phyloP scores from a whole-genome alignment of 2,329 filamentous ascomycete genomes.

The Dactylellina parvicollis region DNA sequence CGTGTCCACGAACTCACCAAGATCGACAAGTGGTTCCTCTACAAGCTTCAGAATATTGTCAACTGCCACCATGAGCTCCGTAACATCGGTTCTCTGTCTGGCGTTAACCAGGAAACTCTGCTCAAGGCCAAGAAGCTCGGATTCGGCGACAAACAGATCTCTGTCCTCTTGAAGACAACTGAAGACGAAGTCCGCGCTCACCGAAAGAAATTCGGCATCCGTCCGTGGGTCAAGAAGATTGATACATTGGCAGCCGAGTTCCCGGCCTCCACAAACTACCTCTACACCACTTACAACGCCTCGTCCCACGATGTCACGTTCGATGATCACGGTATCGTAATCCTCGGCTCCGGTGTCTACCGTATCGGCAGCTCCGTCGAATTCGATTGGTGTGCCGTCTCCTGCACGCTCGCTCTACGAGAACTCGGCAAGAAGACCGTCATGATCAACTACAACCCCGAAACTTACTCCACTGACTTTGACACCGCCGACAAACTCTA shows the following conservation, averaged over 20 bases:
- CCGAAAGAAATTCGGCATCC: slow-evolving; percentile 86
- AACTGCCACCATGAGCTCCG: slow-evolving; percentile 87
- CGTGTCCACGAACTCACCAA: slow-evolving; percentile 92
- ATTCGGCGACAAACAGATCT: slow-evolving; percentile 97
- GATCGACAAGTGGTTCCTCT: slow-evolving; percentile 99
- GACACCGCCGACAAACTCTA: slow-evolving; percentile 91
- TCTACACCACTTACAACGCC: slow-evolving; percentile 98
- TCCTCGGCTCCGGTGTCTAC: slow-evolving; percentile 95
- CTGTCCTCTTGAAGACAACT: slow-evolving; percentile 80
- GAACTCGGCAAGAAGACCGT: slow-evolving; percentile 95
- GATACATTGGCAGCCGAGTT: slow-evolving; percentile 97
- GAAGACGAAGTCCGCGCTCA: slow-evolving; percentile 90
- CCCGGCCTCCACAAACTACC: slow-evolving; percentile 92
- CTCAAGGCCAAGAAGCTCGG: slow-evolving; percentile 95
- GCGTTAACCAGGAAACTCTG: slow-evolving; percentile 86
- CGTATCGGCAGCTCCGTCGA: slow-evolving; percentile 97
- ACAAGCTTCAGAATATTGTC: slow-evolving; percentile 98
- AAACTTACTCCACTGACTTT: slow-evolving; percentile 84
- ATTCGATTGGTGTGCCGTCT: slow-evolving; percentile 98
- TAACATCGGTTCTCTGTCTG: slow-evolving; percentile 81
- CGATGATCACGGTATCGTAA: slow-evolving; percentile 87
- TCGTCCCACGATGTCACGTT: slow-evolving; percentile 92
- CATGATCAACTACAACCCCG: slow-evolving; percentile 93
- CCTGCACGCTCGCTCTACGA: slow-evolving; percentile 82
- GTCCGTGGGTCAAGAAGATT: slow-evolving; percentile 97